phyloP scores from a whole-genome alignment of 1,139 yeast species.

The Yamadazyma atmosphaerica region DNA sequence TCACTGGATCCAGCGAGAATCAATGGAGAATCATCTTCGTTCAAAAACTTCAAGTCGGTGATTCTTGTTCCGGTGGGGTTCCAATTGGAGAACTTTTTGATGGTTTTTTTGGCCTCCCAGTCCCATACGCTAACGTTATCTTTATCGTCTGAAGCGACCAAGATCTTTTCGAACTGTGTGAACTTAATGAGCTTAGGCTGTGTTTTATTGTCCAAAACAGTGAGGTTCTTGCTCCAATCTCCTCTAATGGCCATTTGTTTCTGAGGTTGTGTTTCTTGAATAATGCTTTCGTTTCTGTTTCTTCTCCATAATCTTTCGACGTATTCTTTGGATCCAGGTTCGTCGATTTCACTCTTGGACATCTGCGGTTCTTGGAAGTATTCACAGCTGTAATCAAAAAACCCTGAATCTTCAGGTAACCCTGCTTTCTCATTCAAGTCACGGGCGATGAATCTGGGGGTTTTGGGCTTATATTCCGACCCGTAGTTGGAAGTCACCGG shows the following conservation, averaged over 20 bases:
- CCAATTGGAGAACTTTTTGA: constrained; percentile 76
- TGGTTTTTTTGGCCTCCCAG: constrained; percentile 62
- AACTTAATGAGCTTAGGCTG: constrained; percentile 80
- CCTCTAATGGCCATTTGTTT: constrained; percentile 83
- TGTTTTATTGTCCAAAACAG: constrained; percentile 66
- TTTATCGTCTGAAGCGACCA: constrained; percentile 81
- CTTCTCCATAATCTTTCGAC: constrained; percentile 86
- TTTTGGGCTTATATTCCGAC: constrained; percentile 48
- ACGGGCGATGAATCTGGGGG: constrained; percentile 51
- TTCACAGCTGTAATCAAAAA: constrained; percentile 86
- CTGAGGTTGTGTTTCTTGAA: constrained; percentile 87
- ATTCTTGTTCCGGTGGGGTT: constrained; percentile 87
- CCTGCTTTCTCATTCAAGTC: constrained; percentile 36
- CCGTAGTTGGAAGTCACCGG: constrained; percentile 52
- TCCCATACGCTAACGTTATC: constrained; percentile 88
- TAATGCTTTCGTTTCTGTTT: constrained; percentile 81
- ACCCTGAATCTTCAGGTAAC: constrained; percentile 70
- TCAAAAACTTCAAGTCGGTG: constrained; percentile 81
- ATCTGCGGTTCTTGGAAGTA: constrained; percentile 97
- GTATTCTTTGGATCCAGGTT: constrained; percentile 89
- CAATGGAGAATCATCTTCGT: constrained; percentile 89
- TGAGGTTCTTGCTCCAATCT: constrained; percentile 74
- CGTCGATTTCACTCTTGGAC: constrained; percentile 82
- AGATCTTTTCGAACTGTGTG: constrained; percentile 86
- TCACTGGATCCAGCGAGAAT: constrained; percentile 89